Base-by-base conservation (phyloP, 2,329 filamentous ascomycete species). In the Thielaviopsis euricoi region DNA sequence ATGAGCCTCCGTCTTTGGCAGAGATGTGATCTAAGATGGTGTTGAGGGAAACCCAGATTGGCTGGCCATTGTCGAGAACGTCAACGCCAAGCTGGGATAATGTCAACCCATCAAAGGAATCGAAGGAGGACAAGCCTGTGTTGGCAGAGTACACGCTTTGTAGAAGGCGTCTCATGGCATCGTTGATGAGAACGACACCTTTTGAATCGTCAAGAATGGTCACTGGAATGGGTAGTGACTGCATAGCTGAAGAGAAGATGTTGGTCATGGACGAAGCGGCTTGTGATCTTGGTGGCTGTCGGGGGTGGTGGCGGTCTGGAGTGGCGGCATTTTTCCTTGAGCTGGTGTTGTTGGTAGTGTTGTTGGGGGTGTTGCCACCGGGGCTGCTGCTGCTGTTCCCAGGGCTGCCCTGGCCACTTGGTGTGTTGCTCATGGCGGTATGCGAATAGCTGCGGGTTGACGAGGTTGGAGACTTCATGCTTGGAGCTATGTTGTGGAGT, bases 11-110 rank as follows among this genome's bases (percentile, higher is more conserved):
- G n/a, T 55, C 33, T 55, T 70, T 71, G 10, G 67, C 65, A 6
- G 58, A 69, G 12, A 83, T 64, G 17, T 75, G 74, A 58, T 83
- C 77, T 9, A 84, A 69, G 58, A 84, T 81, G 9, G 71, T 65
- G 22, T 81, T 78, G 78, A 78, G 82, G 1, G 73, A 73, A n/a
- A 80, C 69, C 76, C 77, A 81, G 2, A 81, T 72, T 1, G 77
- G 78, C 33, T 71, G 71, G 1, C 83, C 84, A 62, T 87, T 80
- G 63, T 87, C 82, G 12, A 89, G 66, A 71, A 89, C 78, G 62
- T 89, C 85, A 58, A 90, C 76, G 0, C 86, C 86, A 12, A 90
- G 74, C 64, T 89, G 80, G 6, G 80, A 79, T 53, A 90, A 71
- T 0, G 79, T 33, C 25, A 60, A 26, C 1, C 59, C 59, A 9